Percentiles rank a stretch among this genome's conserved stretches.
Evolutionary conservation across 176 grass and related monocot species (phyloP).

Genomic region (Rhynchospora pubera): DNA sequence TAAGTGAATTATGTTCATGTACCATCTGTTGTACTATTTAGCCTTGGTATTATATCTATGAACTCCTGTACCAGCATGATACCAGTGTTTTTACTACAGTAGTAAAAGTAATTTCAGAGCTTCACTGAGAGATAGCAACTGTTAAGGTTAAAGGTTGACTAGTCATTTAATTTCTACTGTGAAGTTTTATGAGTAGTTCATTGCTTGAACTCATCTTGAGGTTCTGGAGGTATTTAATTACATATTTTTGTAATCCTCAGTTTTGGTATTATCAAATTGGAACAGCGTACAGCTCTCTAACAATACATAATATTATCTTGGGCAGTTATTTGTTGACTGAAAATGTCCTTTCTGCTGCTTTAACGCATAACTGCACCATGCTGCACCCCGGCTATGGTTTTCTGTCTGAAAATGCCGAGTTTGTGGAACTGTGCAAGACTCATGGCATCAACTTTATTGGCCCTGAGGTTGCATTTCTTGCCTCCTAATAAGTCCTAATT

Average conservation of each 20-base stretch:
- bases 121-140: not conserved
- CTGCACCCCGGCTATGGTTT: constrained; percentile 53
- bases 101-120: not conserved
- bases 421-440: constrained; percentile 43
- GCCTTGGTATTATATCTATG: not conserved
- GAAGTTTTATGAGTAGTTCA: not conserved
- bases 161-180: not conserved
- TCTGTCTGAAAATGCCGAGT: constrained; percentile 42
- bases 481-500: not conserved
- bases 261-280: not conserved
- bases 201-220: not conserved
- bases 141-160: not conserved
- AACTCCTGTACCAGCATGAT: not conserved
- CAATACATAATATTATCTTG: constrained; percentile 1
- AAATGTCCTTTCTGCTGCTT: constrained; percentile 41
- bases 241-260: not conserved
- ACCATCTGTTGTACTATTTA: not conserved
- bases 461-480: constrained; percentile 29
- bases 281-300: not conserved
- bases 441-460: constrained; percentile 48
- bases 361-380: constrained; percentile 44
- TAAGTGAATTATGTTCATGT: constrained; percentile 17
- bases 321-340: constrained; percentile 35
- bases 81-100: not conserved
- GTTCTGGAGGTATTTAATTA: not conserved